Evolutionary conservation across 2,329 filamentous ascomycete genomes (phyloP).

Genomic region (Trichoderma sp.): DNA sequence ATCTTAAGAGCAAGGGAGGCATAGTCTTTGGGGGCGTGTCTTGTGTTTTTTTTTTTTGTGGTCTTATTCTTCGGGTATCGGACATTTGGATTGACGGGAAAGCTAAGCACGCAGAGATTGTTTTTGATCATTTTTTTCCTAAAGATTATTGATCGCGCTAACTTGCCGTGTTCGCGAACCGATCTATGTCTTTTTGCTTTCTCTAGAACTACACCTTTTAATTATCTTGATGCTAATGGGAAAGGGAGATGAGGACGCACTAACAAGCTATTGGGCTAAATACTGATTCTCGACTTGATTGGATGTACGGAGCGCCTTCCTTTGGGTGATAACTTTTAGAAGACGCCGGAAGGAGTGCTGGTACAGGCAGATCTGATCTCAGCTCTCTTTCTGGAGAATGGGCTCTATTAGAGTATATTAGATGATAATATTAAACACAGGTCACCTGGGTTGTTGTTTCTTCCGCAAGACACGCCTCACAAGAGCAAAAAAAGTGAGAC

Average conservation of each 20-base stretch:
- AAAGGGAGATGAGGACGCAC: neutral
- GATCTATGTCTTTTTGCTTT: neutral
- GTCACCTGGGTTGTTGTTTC: neutral
- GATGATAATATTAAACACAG: neutral
- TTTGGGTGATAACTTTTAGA: neutral
- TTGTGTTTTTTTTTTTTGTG: neutral
- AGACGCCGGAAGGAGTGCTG: neutral
- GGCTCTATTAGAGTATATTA: neutral
- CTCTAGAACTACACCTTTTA: neutral
- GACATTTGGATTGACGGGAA: neutral
- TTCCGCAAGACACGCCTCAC: neutral
- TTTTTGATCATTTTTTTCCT: neutral
- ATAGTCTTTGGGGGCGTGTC: neutral
- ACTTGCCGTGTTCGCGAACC: neutral
- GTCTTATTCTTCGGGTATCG: neutral
- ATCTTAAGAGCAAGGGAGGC: neutral
- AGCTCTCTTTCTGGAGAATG: neutral
- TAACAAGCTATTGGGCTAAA: neutral
- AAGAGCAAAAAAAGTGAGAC: neutral
- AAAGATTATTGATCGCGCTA: neutral
- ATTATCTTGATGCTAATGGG: neutral
- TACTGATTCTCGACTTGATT: neutral
- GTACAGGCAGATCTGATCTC: neutral
- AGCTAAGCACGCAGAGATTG: neutral
- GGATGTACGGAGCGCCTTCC: neutral